phyloP scores from a whole-genome alignment of 257 asterid genomes.

The Petunia axillaris region DNA sequence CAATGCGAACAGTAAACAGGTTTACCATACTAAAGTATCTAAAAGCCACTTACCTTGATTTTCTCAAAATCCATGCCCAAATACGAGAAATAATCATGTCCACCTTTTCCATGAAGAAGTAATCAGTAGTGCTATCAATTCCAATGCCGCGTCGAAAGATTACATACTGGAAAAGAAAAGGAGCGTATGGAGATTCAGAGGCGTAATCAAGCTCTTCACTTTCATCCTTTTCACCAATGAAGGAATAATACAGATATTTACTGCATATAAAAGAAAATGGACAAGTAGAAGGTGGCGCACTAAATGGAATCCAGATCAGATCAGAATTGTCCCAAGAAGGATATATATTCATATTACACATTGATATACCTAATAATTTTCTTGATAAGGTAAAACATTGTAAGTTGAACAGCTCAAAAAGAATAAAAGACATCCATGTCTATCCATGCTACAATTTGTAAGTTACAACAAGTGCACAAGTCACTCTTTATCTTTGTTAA shows the following conservation, averaged over 20 bases:
- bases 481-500: background rate
- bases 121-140: conserved; percentile 79
- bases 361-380: background rate
- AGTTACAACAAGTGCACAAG: background rate
- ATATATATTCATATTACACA: conserved; percentile 14
- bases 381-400: background rate
- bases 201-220: conserved; percentile 32
- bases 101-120: conserved; percentile 93
- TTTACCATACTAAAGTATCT: conserved; percentile 36
- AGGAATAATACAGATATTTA: background rate
- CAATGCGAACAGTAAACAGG: conserved; percentile 3
- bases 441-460: conserved; percentile 7
- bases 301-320: conserved; percentile 13
- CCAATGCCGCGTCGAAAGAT: conserved; percentile 98
- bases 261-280: background rate
- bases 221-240: conserved; percentile 9
- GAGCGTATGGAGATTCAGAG: conserved; percentile 19
- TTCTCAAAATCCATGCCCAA: conserved; percentile 83
- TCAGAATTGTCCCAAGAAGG: background rate
- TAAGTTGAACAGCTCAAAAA: conserved; percentile 20
- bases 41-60: conserved; percentile 60
- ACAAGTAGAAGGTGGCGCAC: background rate
- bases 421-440: background rate
- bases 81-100: conserved; percentile 74
- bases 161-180: conserved; percentile 59